A percentile compares a stretch with the other conserved stretches of the same genome.
These are phyloP conservation scores for Cardiospermum halicacabum DNA, from an alignment of 345 rosid genomes.

Conservation along the genomic window DNA sequence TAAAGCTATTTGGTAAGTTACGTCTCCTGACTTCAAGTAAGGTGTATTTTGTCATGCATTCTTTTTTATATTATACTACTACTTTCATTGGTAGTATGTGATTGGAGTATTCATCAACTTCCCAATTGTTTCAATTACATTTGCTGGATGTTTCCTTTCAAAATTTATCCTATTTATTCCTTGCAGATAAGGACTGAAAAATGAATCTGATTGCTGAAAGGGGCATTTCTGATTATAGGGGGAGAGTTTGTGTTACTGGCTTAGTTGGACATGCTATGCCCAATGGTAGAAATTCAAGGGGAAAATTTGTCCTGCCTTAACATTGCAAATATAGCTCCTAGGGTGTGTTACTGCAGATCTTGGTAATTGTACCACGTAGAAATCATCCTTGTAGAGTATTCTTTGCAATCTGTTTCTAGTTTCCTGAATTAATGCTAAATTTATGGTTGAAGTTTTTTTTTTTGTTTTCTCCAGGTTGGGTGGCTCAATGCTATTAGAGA, in stretches of 20 bases:
- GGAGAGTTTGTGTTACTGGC: conserved; percentile 69
- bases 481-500: conserved; percentile 99
- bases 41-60: not conserved
- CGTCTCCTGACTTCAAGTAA: not conserved
- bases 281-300: conserved; percentile 60
- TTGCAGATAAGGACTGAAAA: conserved; percentile 92
- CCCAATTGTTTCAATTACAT: no score
- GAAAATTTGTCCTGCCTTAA: conserved; percentile 78
- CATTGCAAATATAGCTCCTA: conserved; percentile 85
- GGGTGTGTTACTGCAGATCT: conserved; percentile 48
- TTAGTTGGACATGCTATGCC: conserved; percentile 69
- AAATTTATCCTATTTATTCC: conserved; percentile 8
- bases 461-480: conserved; percentile 56
- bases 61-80: no score
- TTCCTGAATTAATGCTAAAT: conserved; percentile 27
- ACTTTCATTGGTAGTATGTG: no score
- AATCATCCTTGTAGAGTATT: conserved; percentile 13
- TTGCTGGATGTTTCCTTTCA: no score
- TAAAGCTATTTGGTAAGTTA: not conserved
- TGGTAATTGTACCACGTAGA: conserved; percentile 20
- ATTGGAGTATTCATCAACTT: no score
- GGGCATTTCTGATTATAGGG: conserved; percentile 97
- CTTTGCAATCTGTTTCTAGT: conserved; percentile 8
- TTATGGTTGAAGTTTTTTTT: conserved; percentile 21
- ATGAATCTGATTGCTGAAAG: conserved; percentile 97